These are phyloP conservation scores for Corchorus olitorius DNA, from an alignment of 345 rosid genomes.

Conservation along the genomic window DNA sequence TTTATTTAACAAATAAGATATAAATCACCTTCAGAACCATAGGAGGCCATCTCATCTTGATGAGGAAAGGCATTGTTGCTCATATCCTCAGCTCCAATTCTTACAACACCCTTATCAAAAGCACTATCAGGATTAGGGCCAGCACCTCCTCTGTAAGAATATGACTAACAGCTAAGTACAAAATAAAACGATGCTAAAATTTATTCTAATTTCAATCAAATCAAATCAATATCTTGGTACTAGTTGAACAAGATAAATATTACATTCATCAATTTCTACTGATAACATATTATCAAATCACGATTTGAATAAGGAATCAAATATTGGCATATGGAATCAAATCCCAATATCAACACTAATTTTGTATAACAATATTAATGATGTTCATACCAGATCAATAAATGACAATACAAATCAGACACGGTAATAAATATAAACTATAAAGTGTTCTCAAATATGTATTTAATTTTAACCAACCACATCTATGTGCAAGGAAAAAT, in stretches of 20 bases:
- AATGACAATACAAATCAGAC: not conserved
- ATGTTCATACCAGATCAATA: not conserved
- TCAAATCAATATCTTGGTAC: constrained; percentile 10
- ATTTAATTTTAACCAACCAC: not conserved
- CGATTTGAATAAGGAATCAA: not conserved
- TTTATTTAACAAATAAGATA: constrained; percentile 15
- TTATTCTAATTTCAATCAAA: not conserved
- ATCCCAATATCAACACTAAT: constrained; percentile 6
- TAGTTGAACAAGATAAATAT: not conserved
- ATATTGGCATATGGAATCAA: not conserved
- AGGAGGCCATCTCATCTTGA: constrained; percentile 38
- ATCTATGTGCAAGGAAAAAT: not conserved
- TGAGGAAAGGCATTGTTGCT: constrained; percentile 28
- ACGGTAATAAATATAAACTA: not conserved
- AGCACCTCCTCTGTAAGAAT: constrained; percentile 37
- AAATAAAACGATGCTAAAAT: not conserved
- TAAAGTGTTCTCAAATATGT: not conserved
- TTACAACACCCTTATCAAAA: constrained; percentile 23
- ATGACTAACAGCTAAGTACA: constrained; percentile 6
- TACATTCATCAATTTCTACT: not conserved
- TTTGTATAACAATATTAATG: not conserved
- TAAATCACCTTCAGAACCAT: constrained; percentile 49
- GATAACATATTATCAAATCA: not conserved
- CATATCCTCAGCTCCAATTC: constrained; percentile 26
- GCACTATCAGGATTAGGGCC: constrained; percentile 28